Evolutionary conservation across 2,329 filamentous ascomycete species (phyloP), one percentile per base, ranked within the genome.

Genomic region (Fusarium staphyleae): DNA sequence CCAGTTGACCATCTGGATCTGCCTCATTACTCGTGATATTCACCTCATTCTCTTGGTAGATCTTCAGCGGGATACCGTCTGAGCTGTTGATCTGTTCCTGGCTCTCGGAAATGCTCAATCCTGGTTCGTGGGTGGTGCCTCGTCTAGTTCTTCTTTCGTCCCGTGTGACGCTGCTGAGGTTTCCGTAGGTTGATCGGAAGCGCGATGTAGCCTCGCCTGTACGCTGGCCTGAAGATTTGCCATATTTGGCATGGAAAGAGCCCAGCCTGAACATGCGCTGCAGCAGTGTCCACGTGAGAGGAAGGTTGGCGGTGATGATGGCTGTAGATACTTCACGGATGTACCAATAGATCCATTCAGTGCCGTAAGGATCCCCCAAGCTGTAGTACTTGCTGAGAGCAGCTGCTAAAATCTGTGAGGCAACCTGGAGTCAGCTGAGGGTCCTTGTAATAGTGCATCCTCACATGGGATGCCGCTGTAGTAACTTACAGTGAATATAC

Each of bases 301-400:
- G 76, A 4, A 78, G 70, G 42, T 78, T 78, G 36, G 75, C 68
- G 11, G 74, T 71, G 58, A 78, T 77, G 32, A 78, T 68, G n/a
- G 76, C 75, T 4, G 76, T 78, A 1, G 76, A 77, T 0, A 76
- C 76, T 55, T 78, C 76, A 26, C 76, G 75, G 42, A 78, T 74
- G 61, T 78, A 78, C 76, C 76, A 78, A 46, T 72, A 75, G 3
- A 72, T 74, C 76, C 75, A 78, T 12, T 68, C 59, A 15, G 52
- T 60, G 8, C 72, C 75, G 41, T 68, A 78, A 0, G 75, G 74
- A 14, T 75, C 63, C 10, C 52, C 70, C 24, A 78, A 70, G 51
- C 74, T 77, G 67, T 78, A 78, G 48, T 69, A 72, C 42, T 78
- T 78, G 66, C 74, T 74, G 46, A 67, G 63, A 3, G 55, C 48